Conservation (phyloP, 495 filamentous ascomycete genomes). For the Sphaerosporella brunnea region DNA sequence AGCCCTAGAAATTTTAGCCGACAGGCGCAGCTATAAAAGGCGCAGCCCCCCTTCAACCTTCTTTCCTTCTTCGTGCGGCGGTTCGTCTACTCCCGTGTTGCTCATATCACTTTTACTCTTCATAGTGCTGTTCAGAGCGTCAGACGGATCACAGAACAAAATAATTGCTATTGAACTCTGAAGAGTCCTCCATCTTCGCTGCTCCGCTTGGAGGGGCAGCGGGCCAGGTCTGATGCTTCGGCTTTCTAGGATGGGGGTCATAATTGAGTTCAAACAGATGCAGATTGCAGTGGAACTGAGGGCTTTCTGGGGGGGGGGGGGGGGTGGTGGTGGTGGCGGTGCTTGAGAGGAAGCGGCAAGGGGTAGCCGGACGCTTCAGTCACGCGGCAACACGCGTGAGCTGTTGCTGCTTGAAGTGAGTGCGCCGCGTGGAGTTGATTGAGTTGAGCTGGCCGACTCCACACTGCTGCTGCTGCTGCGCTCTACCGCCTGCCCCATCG, state of each 20-base stretch:
- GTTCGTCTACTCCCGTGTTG: slow-evolving; percentile 26
- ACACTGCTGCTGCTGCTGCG: too few relatives aligned
- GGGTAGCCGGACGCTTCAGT: too few relatives aligned
- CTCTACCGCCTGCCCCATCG: too few relatives aligned
- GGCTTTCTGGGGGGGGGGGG: neutral
- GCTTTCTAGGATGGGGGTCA: neutral
- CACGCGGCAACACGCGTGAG: too few relatives aligned
- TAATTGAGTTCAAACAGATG: neutral
- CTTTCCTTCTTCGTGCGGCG: slow-evolving; percentile 22
- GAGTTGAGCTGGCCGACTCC: too few relatives aligned
- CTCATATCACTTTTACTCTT: slow-evolving; percentile 20
- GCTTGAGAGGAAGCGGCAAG: too few relatives aligned
- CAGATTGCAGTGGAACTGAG: neutral
- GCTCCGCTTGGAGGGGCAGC: neutral
- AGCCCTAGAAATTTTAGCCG: slow-evolving; percentile 16
- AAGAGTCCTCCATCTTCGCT: neutral
- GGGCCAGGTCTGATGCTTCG: slow-evolving; percentile 5
- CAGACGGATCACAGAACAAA: slow-evolving; percentile 25
- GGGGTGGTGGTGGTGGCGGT: too few relatives aligned
- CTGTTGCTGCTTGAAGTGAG: too few relatives aligned
- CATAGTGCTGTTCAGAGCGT: slow-evolving; percentile 23
- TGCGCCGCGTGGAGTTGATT: too few relatives aligned
- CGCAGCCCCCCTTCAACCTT: slow-evolving; percentile 8
- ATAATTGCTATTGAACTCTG: slow-evolving; percentile 25
- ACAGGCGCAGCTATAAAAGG: slow-evolving; percentile 17